Conservation (phyloP, 2,329 filamentous ascomycete species). For the Bipolaris zeicola region DNA sequence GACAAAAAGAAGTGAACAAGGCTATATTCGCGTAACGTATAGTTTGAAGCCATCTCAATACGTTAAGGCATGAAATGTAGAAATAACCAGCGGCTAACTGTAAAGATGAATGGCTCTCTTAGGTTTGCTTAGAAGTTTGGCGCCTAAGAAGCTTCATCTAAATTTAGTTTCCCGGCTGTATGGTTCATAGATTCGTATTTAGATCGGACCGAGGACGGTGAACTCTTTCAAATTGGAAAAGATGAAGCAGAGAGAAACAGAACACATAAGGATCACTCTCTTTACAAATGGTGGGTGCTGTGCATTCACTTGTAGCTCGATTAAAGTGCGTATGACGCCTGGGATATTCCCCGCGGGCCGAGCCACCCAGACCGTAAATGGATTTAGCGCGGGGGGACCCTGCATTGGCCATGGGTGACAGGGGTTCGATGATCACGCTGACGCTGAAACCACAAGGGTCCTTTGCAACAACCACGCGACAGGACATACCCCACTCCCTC, state of each 20-base stretch:
- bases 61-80: not conserved
- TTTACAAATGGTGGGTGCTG: not conserved
- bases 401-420: slow-evolving; percentile 9
- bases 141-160: not conserved
- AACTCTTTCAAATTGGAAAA: not conserved
- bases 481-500: slow-evolving; percentile 7
- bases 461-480: slow-evolving; percentile 6
- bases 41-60: not conserved
- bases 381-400: slow-evolving; percentile 13
- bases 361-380: not conserved
- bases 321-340: not conserved
- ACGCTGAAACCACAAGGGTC: slow-evolving; percentile 13
- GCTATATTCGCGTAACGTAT: not conserved
- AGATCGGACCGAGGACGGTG: too few species aligned
- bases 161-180: not conserved
- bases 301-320: not conserved
- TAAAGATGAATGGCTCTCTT: not conserved
- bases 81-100: not conserved
- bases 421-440: slow-evolving; percentile 10
- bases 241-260: not conserved
- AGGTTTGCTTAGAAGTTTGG: not conserved
- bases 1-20: slow-evolving; percentile 12
- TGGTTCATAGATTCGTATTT: not conserved
- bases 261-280: not conserved
- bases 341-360: not conserved